phyloP scores from a whole-genome alignment of 768 basidiomycete species.

The Hydnomerulius pinastri region DNA sequence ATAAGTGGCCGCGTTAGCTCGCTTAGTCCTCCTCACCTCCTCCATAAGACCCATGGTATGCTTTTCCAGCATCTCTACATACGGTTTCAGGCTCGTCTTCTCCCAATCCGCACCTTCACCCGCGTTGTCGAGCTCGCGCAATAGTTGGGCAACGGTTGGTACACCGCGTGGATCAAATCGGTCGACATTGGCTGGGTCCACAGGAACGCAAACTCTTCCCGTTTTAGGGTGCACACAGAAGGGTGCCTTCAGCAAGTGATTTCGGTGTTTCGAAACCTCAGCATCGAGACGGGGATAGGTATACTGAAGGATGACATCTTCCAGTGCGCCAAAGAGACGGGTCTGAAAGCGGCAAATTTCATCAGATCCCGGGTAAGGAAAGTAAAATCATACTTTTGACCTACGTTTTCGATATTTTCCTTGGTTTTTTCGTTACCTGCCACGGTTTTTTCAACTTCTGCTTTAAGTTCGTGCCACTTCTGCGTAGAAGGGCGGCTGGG shows the following conservation, averaged over 20 bases:
- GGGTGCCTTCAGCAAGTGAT: slow-evolving; percentile 96
- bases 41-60: slow-evolving; percentile 47
- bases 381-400: slow-evolving; percentile 11
- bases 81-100: slow-evolving; percentile 83
- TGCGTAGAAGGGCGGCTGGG: slow-evolving; percentile 56
- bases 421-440: slow-evolving; percentile 29
- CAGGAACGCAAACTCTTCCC: slow-evolving; percentile 91
- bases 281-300: slow-evolving; percentile 96
- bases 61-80: slow-evolving; percentile 85
- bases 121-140: slow-evolving; percentile 70
- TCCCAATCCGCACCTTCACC: slow-evolving; percentile 76
- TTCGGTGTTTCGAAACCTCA: slow-evolving; percentile 96
- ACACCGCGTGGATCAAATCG: slow-evolving; percentile 83
- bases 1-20: slow-evolving; percentile 9
- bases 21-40: slow-evolving; percentile 28
- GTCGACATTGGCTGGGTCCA: slow-evolving; percentile 75
- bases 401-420: slow-evolving; percentile 35
- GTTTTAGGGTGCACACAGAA: slow-evolving; percentile 98
- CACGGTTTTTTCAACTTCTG: slow-evolving; percentile 32
- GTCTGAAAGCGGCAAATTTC: slow-evolving; percentile 1
- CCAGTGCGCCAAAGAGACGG: slow-evolving; percentile 54
- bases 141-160: slow-evolving; percentile 84
- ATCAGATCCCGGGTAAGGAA: neutral
- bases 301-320: slow-evolving; percentile 91
- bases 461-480: slow-evolving; percentile 75